Conservation (phyloP, 2,329 filamentous ascomycete genomes). For the Fusarium staphyleae region DNA sequence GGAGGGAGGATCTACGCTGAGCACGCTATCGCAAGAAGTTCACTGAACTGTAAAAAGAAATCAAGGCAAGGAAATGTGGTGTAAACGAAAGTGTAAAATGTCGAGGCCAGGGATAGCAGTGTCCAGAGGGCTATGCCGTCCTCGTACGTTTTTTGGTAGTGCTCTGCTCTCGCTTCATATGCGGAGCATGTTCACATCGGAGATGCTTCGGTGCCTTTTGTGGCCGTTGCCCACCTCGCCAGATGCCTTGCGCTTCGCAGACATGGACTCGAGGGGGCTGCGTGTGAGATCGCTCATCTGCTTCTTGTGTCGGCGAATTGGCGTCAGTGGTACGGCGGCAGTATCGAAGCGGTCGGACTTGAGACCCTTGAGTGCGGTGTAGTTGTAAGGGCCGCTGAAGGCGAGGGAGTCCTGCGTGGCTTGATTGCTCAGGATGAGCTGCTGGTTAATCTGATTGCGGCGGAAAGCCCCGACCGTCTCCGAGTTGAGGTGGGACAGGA, state of each 20-base stretch:
- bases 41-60: slow-evolving; percentile 24
- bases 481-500: slow-evolving; percentile 66
- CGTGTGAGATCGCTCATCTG: slow-evolving; percentile 53
- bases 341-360: slow-evolving; percentile 71
- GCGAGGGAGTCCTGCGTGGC: slow-evolving; percentile 68
- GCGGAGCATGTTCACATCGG: slow-evolving; percentile 59
- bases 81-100: slow-evolving; percentile 33
- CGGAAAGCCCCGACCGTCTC: slow-evolving; percentile 82
- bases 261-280: slow-evolving; percentile 58
- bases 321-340: slow-evolving; percentile 72
- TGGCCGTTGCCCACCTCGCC: slow-evolving; percentile 53
- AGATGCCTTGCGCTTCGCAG: slow-evolving; percentile 64
- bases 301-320: slow-evolving; percentile 65
- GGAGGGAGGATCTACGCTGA: slow-evolving; percentile 28
- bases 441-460: slow-evolving; percentile 68
- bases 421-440: slow-evolving; percentile 66
- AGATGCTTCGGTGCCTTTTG: slow-evolving; percentile 66
- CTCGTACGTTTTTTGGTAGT: slow-evolving; percentile 51
- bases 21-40: slow-evolving; percentile 35
- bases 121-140: slow-evolving; percentile 51
- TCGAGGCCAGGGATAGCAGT: slow-evolving; percentile 54
- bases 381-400: slow-evolving; percentile 66
- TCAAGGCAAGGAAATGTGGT: slow-evolving; percentile 26
- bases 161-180: slow-evolving; percentile 46
- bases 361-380: slow-evolving; percentile 67